A percentile compares a stretch with the other conserved stretches of the same genome.
phyloP scores from a whole-genome alignment of 2,329 filamentous ascomycete genomes.

The Fusarium sp. region DNA sequence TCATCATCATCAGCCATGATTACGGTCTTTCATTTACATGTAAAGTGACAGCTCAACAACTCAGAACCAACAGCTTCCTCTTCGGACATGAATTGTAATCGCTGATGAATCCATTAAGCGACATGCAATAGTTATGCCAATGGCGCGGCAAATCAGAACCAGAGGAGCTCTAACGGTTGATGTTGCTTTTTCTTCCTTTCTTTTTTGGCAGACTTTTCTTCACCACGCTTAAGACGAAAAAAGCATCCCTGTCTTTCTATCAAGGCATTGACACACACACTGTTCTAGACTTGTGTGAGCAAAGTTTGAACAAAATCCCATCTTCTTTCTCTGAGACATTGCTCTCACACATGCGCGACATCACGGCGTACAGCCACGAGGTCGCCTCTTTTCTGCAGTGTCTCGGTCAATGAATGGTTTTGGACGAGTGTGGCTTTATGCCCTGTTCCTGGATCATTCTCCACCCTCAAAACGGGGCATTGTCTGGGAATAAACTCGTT shows the following conservation, averaged over 20 bases:
- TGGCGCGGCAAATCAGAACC: constrained; percentile 13
- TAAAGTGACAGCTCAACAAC: neutral
- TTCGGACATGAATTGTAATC: neutral
- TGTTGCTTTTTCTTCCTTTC: constrained; percentile 13
- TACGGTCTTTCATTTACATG: neutral
- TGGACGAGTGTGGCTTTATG: neutral
- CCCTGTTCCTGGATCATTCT: constrained; percentile 11
- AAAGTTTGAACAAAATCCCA: neutral
- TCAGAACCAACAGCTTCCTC: neutral
- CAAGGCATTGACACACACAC: constrained; percentile 25
- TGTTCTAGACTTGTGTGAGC: neutral
- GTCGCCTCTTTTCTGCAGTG: neutral
- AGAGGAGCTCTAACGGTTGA: constrained; percentile 5
- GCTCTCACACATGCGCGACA: neutral
- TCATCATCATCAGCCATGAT: neutral
- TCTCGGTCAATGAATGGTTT: neutral
- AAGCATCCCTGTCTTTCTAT: constrained; percentile 13
- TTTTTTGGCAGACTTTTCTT: constrained; percentile 7
- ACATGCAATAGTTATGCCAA: neutral
- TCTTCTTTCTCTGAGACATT: neutral
- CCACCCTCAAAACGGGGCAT: neutral
- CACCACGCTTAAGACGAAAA: neutral
- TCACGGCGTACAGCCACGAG: neutral
- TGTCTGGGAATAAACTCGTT: constrained; percentile 1
- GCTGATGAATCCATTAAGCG: constrained; percentile 2